Percentiles rank a stretch among this genome's conserved stretches.
phyloP scores from a whole-genome alignment of 257 asterid species.

The Penstemon barbatus region DNA sequence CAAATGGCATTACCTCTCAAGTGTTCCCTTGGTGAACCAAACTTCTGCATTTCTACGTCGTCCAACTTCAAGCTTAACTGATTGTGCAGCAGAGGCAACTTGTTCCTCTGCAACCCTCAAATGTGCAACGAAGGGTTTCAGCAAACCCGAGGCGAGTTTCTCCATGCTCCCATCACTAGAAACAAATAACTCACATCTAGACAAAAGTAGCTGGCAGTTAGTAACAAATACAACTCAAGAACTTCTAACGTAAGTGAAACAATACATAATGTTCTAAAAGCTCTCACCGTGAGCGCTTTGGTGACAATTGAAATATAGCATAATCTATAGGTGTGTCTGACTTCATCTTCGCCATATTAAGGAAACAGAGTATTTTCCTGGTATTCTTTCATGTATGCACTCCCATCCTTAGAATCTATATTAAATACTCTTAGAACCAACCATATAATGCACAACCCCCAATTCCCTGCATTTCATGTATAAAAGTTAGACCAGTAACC shows the following conservation, averaged over 20 bases:
- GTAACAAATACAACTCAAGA: constrained; percentile 12
- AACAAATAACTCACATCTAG: constrained; percentile 87
- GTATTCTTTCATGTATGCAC: constrained; percentile 36
- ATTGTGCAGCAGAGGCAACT: constrained; percentile 58
- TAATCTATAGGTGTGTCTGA: constrained; percentile 72
- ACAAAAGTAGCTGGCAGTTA: constrained; percentile 27
- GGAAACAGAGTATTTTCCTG: constrained; percentile 24
- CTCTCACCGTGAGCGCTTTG: constrained; percentile 72
- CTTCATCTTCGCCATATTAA: constrained; percentile 52
- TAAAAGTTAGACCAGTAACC: constrained; percentile 9
- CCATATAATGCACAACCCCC: constrained; percentile 15
- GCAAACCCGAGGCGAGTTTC: constrained; percentile 88
- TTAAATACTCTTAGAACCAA: constrained; percentile 13
- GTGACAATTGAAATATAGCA: constrained; percentile 88
- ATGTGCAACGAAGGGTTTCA: constrained; percentile 82
- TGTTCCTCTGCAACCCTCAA: constrained; percentile 81
- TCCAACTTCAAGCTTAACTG: constrained; percentile 79
- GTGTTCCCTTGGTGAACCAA: constrained; percentile 98
- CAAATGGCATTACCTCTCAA: constrained; percentile 66
- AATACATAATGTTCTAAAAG: constrained; percentile 1
- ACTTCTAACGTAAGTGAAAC: constrained; percentile 19
- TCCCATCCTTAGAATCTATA: constrained; percentile 12
- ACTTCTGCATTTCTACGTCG: constrained; percentile 49
- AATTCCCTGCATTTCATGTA: constrained; percentile 26
- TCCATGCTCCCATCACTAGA: constrained; percentile 72